Conservation (phyloP, 2,329 filamentous ascomycete species). For the Calonectria pteridis region DNA sequence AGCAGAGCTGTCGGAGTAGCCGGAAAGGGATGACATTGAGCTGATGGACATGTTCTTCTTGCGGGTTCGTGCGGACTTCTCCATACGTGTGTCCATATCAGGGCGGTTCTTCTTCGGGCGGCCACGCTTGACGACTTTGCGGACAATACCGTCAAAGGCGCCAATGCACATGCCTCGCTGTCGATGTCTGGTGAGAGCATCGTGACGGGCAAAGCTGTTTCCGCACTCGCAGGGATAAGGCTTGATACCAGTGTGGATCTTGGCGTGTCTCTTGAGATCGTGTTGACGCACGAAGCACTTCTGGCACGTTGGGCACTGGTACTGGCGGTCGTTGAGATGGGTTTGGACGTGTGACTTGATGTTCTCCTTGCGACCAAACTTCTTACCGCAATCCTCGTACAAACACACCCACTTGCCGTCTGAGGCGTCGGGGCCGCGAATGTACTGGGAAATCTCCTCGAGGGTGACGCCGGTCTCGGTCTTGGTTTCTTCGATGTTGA, state of each 20-base stretch:
- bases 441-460: constrained; percentile 85
- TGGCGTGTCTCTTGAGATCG: constrained; percentile 95
- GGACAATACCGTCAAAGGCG: constrained; percentile 83
- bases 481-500: constrained; percentile 75
- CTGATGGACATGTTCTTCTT: constrained; percentile 66
- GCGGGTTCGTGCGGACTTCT: constrained; percentile 68
- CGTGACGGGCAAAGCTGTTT: constrained; percentile 93
- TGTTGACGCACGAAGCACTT: constrained; percentile 98
- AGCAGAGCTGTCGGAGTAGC: constrained; percentile 68
- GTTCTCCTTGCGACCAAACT: constrained; percentile 97
- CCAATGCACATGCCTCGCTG: constrained; percentile 98
- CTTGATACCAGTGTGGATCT: constrained; percentile 97
- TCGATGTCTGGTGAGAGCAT: constrained; percentile 92
- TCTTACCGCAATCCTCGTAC: constrained; percentile 85
- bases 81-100: constrained; percentile 66
- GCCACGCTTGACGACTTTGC: constrained; percentile 72
- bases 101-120: constrained; percentile 73
- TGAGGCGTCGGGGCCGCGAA: constrained; percentile 76
- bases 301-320: constrained; percentile 90
- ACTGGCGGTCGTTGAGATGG: constrained; percentile 95
- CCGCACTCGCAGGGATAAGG: constrained; percentile 95
- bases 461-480: constrained; percentile 87
- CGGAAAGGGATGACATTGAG: constrained; percentile 67
- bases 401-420: constrained; percentile 85
- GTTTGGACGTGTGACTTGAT: constrained; percentile 99